Evolutionary conservation across 2,329 filamentous ascomycete species (phyloP), one percentile per base, ranked within the genome.

Genomic region (Neofusicoccum kwambonambiense): DNA sequence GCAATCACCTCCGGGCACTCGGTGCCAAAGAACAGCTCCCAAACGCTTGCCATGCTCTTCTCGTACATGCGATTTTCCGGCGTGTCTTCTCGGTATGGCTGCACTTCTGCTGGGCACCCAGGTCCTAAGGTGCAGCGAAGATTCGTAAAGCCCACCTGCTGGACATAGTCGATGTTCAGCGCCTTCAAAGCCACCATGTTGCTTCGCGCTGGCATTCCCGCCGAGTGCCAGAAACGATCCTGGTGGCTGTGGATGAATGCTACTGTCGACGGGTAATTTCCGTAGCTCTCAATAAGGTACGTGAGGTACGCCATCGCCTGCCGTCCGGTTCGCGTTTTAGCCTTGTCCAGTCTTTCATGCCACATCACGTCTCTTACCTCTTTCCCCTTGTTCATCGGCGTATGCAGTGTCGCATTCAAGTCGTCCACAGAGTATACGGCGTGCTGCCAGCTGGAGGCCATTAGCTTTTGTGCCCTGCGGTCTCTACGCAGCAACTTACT

Each of bases 61-160:
- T 64, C 62, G 8, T 62, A 64, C 19, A 63, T 51, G 19, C 66
- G 64, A 51, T 69, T 64, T 3, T 56, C 63, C 50, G 68, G 62
- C 13, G 70, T 66, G 2, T 70, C 67, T 5, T 74, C 67, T 44
- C 68, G 68, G 17, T 73, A 71, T 0, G 74, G 76, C 17, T 75
- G 70, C n/a, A 79, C 69, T 52, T 75, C 77, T 5, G 71, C 73
- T 12, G 78, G 78, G 65, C 79, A 81, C 17, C 78, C 77, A 0
- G 76, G 73, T 35, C 70, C 67, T 44, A 69, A 68, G 13, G 73
- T 71, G 69, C 79, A 81, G 12, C 75, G 72, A 39, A 81, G 69
- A 62, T 78, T 78, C 3, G 76, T 76, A 64, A 77, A 81, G 15
- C 79, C 79, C 1, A 72, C 69, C 2, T 71, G 67, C 47, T 75